Conservation (phyloP, 2,329 filamentous ascomycete genomes). For the Aspergillus calidoustus region DNA sequence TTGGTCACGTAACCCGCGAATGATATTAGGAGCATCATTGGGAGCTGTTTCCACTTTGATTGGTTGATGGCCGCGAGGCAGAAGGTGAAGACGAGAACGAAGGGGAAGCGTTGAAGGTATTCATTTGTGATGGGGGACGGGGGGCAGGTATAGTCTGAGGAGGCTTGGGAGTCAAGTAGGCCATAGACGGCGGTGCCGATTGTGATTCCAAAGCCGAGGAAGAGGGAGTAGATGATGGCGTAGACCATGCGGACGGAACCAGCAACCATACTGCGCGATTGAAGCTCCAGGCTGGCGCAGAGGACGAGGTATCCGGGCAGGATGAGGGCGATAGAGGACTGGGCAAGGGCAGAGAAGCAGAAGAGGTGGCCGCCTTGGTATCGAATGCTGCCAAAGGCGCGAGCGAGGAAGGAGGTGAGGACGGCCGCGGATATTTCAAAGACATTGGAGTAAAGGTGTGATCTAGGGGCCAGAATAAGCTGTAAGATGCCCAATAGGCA, state of each 20-base stretch:
- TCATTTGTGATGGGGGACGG: slow-evolving; percentile 56
- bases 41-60: slow-evolving; percentile 78
- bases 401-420: slow-evolving; percentile 70
- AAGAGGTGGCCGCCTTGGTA: slow-evolving; percentile 59
- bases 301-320: slow-evolving; percentile 71
- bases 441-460: slow-evolving; percentile 69
- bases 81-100: slow-evolving; percentile 75
- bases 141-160: slow-evolving; percentile 53
- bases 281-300: slow-evolving; percentile 67
- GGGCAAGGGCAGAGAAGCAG: slow-evolving; percentile 73
- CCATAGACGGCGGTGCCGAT: slow-evolving; percentile 69
- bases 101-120: slow-evolving; percentile 65
- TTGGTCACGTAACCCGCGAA: slow-evolving; percentile 78
- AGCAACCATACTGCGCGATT: slow-evolving; percentile 71
- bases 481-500: slow-evolving; percentile 76
- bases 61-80: slow-evolving; percentile 82
- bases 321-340: slow-evolving; percentile 74
- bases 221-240: slow-evolving; percentile 73
- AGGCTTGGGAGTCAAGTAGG: slow-evolving; percentile 61
- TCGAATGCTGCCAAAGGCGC: slow-evolving; percentile 70
- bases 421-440: slow-evolving; percentile 70
- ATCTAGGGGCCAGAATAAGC: slow-evolving; percentile 74
- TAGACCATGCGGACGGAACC: slow-evolving; percentile 78
- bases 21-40: slow-evolving; percentile 76
- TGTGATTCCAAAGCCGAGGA: slow-evolving; percentile 75